These are phyloP conservation scores for Tolypocladium endophyticum DNA, from an alignment of 2,329 filamentous ascomycete genomes.

Conservation along the genomic window DNA sequence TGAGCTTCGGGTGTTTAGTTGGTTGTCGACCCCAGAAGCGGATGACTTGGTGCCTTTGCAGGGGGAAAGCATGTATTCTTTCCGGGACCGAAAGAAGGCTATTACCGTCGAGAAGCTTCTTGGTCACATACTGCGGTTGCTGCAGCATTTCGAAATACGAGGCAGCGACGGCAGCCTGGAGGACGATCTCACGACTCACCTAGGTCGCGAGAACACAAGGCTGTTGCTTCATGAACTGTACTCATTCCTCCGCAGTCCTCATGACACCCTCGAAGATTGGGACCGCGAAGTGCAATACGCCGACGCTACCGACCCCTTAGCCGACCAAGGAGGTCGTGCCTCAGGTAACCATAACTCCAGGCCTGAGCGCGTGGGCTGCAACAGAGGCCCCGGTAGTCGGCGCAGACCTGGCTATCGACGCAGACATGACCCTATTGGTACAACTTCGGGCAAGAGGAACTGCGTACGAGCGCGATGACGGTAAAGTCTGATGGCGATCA, in stretches of 20 bases:
- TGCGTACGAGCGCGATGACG: neutral
- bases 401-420: neutral
- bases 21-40: slow-evolving; percentile 37
- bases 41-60: slow-evolving; percentile 4
- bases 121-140: slow-evolving; percentile 73
- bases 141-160: slow-evolving; percentile 75
- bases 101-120: slow-evolving; percentile 76
- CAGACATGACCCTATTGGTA: neutral
- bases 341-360: neutral
- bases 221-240: slow-evolving; percentile 80
- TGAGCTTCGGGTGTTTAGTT: slow-evolving; percentile 75
- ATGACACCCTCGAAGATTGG: slow-evolving; percentile 61
- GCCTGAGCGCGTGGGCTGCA: neutral
- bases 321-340: neutral
- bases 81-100: slow-evolving; percentile 25
- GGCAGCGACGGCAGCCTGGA: slow-evolving; percentile 70
- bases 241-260: slow-evolving; percentile 76
- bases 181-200: slow-evolving; percentile 65
- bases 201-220: slow-evolving; percentile 62
- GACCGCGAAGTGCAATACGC: slow-evolving; percentile 69
- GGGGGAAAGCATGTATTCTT: slow-evolving; percentile 1
- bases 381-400: neutral
- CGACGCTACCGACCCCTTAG: neutral
- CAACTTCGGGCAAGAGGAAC: neutral
- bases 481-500: neutral